phyloP scores from a whole-genome alignment of 208 protist species.

The Leishmania tarentolae region DNA sequence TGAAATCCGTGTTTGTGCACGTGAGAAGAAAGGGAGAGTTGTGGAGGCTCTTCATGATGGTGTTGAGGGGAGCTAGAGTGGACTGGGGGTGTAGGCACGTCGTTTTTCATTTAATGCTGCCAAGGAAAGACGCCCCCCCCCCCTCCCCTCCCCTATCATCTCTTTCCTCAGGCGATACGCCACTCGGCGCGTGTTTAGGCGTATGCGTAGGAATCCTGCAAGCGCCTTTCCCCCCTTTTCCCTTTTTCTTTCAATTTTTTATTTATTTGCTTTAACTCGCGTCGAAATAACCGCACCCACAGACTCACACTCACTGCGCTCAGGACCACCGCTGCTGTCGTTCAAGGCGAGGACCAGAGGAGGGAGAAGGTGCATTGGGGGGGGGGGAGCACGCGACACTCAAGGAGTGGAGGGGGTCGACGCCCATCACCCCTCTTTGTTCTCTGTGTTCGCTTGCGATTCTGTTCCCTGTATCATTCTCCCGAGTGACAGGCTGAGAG shows the following conservation, averaged over 20 bases:
- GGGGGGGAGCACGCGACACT: background rate
- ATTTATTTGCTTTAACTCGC: background rate
- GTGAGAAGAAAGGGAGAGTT: background rate
- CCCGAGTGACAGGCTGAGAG: background rate
- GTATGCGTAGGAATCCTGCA: background rate
- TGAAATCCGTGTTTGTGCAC: background rate
- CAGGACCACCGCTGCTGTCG: background rate
- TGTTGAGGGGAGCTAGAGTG: background rate
- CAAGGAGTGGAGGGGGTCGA: background rate
- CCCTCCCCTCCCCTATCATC: background rate
- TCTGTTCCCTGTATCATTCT: background rate
- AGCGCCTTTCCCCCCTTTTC: background rate
- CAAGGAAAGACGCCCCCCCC: background rate
- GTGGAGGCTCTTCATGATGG: background rate
- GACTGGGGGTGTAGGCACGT: background rate
- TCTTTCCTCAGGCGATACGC: background rate
- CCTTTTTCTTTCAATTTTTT: too few relatives aligned
- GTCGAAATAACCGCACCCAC: background rate
- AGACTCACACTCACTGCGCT: background rate
- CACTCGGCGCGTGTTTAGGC: too few relatives aligned
- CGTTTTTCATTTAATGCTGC: background rate
- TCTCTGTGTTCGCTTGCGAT: too few relatives aligned
- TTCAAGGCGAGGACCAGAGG: background rate
- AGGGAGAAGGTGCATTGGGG: background rate
- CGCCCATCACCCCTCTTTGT: background rate